These are phyloP conservation scores for Graphilbum fragrans DNA, from an alignment of 2,329 filamentous ascomycete species.

Conservation along the genomic window DNA sequence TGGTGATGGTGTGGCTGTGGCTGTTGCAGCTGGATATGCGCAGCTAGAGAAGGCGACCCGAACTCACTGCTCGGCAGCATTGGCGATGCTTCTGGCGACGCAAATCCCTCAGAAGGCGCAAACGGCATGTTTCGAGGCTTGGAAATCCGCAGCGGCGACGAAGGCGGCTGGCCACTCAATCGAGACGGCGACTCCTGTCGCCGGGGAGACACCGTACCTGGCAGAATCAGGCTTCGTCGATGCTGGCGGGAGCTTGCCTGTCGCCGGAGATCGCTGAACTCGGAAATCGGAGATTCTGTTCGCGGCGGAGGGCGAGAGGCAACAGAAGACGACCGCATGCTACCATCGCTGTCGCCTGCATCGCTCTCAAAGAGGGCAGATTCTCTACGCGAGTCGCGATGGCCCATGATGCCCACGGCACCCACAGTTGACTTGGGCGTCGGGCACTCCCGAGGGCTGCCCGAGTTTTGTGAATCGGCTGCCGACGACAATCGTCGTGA, in stretches of 20 bases:
- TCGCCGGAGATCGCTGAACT: slow-evolving; percentile 63
- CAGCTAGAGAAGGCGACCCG: slow-evolving; percentile 50
- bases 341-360: slow-evolving; percentile 75
- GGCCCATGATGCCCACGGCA: slow-evolving; percentile 41
- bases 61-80: slow-evolving; percentile 76
- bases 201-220: slow-evolving; percentile 64
- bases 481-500: slow-evolving; percentile 41
- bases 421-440: slow-evolving; percentile 77
- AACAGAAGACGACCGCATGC: slow-evolving; percentile 67
- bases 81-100: slow-evolving; percentile 82
- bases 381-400: slow-evolving; percentile 57
- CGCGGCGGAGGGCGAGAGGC: slow-evolving; percentile 55
- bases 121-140: slow-evolving; percentile 60
- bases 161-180: slow-evolving; percentile 46
- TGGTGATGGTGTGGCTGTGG: slow-evolving; percentile 43
- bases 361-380: slow-evolving; percentile 79
- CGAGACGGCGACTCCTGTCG: slow-evolving; percentile 85
- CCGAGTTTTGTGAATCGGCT: slow-evolving; percentile 69
- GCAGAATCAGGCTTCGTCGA: slow-evolving; percentile 75
- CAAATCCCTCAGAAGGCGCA: slow-evolving; percentile 47
- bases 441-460: slow-evolving; percentile 79
- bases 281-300: slow-evolving; percentile 84
- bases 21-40: slow-evolving; percentile 34
- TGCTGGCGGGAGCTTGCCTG: slow-evolving; percentile 70
- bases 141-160: slow-evolving; percentile 73